These are phyloP conservation scores for Fomitopsis pulvina DNA, from an alignment of 768 basidiomycete species.

Conservation along the genomic window DNA sequence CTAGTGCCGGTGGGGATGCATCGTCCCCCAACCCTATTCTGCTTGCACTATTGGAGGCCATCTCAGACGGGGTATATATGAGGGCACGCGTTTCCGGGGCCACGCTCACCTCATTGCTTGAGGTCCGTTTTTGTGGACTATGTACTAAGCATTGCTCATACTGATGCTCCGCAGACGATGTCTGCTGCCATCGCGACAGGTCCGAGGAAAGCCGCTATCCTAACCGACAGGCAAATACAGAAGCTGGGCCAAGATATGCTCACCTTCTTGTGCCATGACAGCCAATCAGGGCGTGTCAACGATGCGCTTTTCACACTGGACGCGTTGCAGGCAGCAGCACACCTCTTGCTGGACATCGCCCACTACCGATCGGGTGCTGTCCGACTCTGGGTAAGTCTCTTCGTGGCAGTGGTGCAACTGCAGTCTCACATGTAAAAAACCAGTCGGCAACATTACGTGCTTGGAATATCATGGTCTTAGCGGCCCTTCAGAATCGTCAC, in stretches of 20 bases:
- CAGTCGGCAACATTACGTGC: slow-evolving; percentile 31
- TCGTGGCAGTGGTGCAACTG: background rate
- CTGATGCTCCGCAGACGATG: slow-evolving; percentile 4
- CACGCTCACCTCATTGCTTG: slow-evolving; percentile 21
- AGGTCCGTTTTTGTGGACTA: slow-evolving; percentile 31
- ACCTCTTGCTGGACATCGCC: slow-evolving; percentile 44
- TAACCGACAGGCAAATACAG: slow-evolving; percentile 29
- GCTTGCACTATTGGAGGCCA: slow-evolving; percentile 14
- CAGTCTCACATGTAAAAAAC: background rate
- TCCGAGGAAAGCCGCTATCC: slow-evolving; percentile 1
- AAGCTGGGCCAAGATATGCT: slow-evolving; percentile 45
- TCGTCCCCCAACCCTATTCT: slow-evolving; percentile 14
- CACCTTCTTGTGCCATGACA: slow-evolving; percentile 45
- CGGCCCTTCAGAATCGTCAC: slow-evolving; percentile 37
- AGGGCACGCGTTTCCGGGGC: slow-evolving; percentile 14
- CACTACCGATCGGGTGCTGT: slow-evolving; percentile 35
- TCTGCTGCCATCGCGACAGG: slow-evolving; percentile 1
- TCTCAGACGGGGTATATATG: slow-evolving; percentile 14
- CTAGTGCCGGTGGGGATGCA: slow-evolving; percentile 4
- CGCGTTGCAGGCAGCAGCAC: slow-evolving; percentile 44
- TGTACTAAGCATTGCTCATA: background rate
- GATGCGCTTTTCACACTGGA: slow-evolving; percentile 46
- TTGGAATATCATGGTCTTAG: slow-evolving; percentile 61
- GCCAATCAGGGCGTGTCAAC: slow-evolving; percentile 32
- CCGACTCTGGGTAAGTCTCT: slow-evolving; percentile 27